Evolutionary conservation across 352 stramenopile genomes (phyloP).

Genomic region (Hyaloperonospora arabidopsidis): DNA sequence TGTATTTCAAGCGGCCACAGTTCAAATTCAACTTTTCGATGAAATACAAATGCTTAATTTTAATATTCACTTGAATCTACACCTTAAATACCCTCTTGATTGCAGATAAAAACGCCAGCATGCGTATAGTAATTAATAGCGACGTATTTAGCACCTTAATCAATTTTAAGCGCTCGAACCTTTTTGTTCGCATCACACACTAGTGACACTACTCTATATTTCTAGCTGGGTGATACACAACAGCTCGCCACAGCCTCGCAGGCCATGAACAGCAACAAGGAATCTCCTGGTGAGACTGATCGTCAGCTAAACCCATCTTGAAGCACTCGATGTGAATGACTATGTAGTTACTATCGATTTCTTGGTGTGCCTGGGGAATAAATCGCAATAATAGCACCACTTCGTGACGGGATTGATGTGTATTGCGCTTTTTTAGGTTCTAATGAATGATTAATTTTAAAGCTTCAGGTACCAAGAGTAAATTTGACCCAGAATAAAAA

Average conservation of each 20-base stretch:
- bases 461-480: no score
- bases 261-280: conserved; percentile 59
- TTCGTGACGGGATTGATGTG: no score
- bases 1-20: conserved; percentile 96
- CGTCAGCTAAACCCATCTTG: conserved; percentile 48
- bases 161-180: conserved; percentile 79
- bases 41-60: conserved; percentile 95
- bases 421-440: no score
- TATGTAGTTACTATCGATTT: conserved; percentile 35
- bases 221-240: conserved; percentile 76
- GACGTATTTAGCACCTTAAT: conserved; percentile 92
- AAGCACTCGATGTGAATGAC: conserved; percentile 67
- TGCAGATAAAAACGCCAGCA: conserved; percentile 86
- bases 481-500: no score
- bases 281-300: conserved; percentile 43
- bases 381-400: no score
- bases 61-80: conserved; percentile 97
- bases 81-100: conserved; percentile 90
- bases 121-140: conserved; percentile 90
- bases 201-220: conserved; percentile 66
- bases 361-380: conserved; percentile 16
- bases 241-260: conserved; percentile 77
- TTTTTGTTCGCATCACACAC: conserved; percentile 44
- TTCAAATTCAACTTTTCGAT: conserved; percentile 93
- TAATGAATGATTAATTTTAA: no score